Evolutionary conservation across 495 filamentous ascomycete species (phyloP).

Genomic region (Neurospora pannonica): DNA sequence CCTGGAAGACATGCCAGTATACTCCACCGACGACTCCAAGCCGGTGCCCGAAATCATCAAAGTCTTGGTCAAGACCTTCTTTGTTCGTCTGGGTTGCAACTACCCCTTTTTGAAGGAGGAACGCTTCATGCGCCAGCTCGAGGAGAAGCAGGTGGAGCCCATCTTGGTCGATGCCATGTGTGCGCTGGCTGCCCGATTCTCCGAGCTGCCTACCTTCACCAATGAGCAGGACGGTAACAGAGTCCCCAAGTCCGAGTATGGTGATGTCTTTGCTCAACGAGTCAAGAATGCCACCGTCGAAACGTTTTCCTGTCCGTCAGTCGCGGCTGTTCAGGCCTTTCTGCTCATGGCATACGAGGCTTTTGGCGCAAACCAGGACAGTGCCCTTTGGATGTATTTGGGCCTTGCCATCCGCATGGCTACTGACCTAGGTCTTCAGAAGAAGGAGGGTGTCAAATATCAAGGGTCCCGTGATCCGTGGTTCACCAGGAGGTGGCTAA

Average conservation of each 20-base stretch:
- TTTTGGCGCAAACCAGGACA: constrained; percentile 77
- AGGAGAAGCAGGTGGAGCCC: constrained; percentile 69
- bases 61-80: constrained; percentile 68
- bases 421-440: constrained; percentile 73
- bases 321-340: constrained; percentile 71
- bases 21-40: constrained; percentile 58
- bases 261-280: constrained; percentile 66
- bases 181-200: constrained; percentile 72
- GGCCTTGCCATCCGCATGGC: constrained; percentile 81
- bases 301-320: constrained; percentile 65
- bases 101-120: constrained; percentile 70
- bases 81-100: constrained; percentile 66
- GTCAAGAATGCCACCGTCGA: constrained; percentile 67
- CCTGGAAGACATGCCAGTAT: constrained; percentile 64
- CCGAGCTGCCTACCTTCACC: constrained; percentile 53
- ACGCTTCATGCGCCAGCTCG: constrained; percentile 57
- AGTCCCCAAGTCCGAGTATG: constrained; percentile 48
- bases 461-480: constrained; percentile 47
- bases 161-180: constrained; percentile 85
- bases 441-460: constrained; percentile 62
- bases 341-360: constrained; percentile 76
- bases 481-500: constrained; percentile 32
- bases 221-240: constrained; percentile 43
- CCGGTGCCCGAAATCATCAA: constrained; percentile 64
- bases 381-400: constrained; percentile 83